These are phyloP conservation scores for Phascolomyces articulosus DNA, from an alignment of 371 early-diverging fungal species.

Conservation along the genomic window DNA sequence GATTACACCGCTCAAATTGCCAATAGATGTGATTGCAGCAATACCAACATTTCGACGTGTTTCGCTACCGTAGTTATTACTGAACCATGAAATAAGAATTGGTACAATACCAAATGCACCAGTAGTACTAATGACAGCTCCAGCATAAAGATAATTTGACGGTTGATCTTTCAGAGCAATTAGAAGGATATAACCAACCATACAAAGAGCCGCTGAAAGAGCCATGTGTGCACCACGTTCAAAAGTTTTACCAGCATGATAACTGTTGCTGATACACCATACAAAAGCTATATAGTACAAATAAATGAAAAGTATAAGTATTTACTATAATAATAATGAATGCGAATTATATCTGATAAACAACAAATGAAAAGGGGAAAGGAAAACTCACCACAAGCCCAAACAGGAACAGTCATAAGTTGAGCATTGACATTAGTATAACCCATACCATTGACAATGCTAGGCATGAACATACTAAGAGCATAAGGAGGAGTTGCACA, in stretches of 20 bases:
- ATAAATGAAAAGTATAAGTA: neutral
- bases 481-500: conserved; percentile 66
- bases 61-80: conserved; percentile 63
- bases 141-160: conserved; percentile 40
- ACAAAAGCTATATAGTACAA: conserved; percentile 40
- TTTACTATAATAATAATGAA: neutral
- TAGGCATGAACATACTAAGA: conserved; percentile 69
- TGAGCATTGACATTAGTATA: conserved; percentile 57
- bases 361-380: too few relatives aligned
- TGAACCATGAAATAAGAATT: conserved; percentile 63
- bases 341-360: too few relatives aligned
- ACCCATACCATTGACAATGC: conserved; percentile 72
- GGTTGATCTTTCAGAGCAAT: conserved; percentile 32
- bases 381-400: conserved; percentile 6
- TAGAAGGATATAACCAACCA: conserved; percentile 67
- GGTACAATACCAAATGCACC: conserved; percentile 61
- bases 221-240: conserved; percentile 71
- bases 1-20: conserved; percentile 34
- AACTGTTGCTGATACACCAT: conserved; percentile 53
- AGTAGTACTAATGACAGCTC: conserved; percentile 52
- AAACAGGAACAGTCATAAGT: conserved; percentile 36
- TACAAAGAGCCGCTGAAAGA: conserved; percentile 58
- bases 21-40: conserved; percentile 63
- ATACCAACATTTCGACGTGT: conserved; percentile 65
- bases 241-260: conserved; percentile 62